Base-by-base conservation (phyloP, 495 filamentous ascomycete genomes). In the Penicillium pulvis region DNA sequence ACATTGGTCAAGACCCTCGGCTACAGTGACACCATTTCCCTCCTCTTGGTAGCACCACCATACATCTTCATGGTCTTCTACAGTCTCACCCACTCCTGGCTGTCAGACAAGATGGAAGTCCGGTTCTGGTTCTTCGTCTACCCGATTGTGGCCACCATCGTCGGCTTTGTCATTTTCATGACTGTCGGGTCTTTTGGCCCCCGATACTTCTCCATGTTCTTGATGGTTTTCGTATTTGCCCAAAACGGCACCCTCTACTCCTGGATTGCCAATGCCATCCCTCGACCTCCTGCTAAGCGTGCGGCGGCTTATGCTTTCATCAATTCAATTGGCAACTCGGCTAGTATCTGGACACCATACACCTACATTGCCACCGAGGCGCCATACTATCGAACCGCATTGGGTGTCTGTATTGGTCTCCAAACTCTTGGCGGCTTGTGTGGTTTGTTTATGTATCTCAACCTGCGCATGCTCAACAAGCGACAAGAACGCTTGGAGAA, bases 41-140 rank as follows among this genome's bases (percentile, higher is more conserved):
- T 83, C 16, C 66, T 84, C 12, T 73, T 83, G 2, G 78, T 81
- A 14, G 80, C 81, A 7, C 81, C 81, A 3, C 81, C 81, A 0
- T 84, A 84, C 61, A 55, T 84, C 47, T 82, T 84, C 69, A 83
- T 83, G 78, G 78, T 82, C 28, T 50, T 76, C 48, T 82, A 78
- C 60, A 76, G 73, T 51, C 64, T 81, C 12, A 55, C 61, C 3
- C 79, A 82, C 62, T 76, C 76, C 11, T 71, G 71, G 60, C 35
- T 71, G 43, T 83, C 80, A 10, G 82, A 83, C 61, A 72, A 66
- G 5, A 28, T 76, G 42, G 65, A 65, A 31, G 72, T 71, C 35
- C 76, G 81, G 20, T 83, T 81, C 73, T 80, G 79, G 75, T 82
- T 81, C 69, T 77, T 79, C 59, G 51, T 79, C 10, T 80, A 79